Base-by-base conservation (phyloP, 2,329 filamentous ascomycete genomes). In the Arthrobotrys sphaeroides region DNA sequence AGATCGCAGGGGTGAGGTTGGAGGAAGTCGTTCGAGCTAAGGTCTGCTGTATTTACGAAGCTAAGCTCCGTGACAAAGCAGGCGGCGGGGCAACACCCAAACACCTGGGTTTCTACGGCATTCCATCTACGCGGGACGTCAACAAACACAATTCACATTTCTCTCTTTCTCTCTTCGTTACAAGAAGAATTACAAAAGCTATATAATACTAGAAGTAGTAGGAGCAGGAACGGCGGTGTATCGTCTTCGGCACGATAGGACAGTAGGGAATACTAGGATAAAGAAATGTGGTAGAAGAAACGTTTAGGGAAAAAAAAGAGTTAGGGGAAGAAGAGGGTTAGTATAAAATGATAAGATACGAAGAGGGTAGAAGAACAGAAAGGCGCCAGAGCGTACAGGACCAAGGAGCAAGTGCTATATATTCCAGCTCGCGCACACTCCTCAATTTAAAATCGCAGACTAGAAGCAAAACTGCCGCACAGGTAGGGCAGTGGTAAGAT, bases 131-230 rank as follows among this genome's bases (percentile, higher is more conserved):
- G 36, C 10, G 33, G 36, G 18, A 26, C 47, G n/a, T 40, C 42
- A 53, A 60, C 51, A 67, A 68, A 61, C 59, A 74, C 42, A 47
- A 67, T 61, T 67, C 42, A 36, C 57, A 55, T 60, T 42, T 72
- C 36, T 72, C 53, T 72, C 57, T 72, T 60, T 72, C 59, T 73
- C 67, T 72, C 55, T 67, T 67, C 69, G 53, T 74, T 74, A 74
- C 68, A 74, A 74, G 61, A 74, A 74, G 61, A 53, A 74, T 74
- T 74, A 74, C 69, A 74, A 74, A 67, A 74, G 53, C 60, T 74
- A 74, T 74, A 74, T 74, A 74, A 57, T 67, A 65, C 26, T 47
- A 74, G 69, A 47, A 68, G 64, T 65, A 43, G 38, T 60, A 60
- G 55, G 55, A 60, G 36, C 24, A 60, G 55, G 36, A 43, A 42